Evolutionary conservation across 177 flowering plant genomes (phyloP).

Genomic region (Vitis hybrid): DNA sequence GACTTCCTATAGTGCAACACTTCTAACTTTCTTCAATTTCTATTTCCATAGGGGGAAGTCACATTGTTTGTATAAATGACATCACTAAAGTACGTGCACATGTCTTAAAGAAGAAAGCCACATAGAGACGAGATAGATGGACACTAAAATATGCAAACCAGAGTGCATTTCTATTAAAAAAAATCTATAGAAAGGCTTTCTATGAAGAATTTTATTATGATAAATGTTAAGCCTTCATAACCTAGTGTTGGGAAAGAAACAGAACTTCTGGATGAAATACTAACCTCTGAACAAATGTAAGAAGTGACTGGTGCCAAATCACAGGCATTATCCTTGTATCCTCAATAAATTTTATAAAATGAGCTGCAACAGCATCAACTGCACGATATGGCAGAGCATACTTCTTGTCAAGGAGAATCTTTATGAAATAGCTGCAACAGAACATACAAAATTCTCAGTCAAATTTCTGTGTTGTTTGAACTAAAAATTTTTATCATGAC

Average conservation of each 20-base stretch:
- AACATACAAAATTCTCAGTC: conserved; percentile 3
- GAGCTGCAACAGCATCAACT: conserved; percentile 74
- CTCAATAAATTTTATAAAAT: conserved; percentile 76
- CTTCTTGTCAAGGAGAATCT: conserved; percentile 89
- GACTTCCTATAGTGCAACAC: no score
- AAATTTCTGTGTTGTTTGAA: neutral
- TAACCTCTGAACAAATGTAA: conserved; percentile 90
- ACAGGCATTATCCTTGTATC: conserved; percentile 91
- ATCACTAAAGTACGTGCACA: no score
- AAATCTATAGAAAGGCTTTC: neutral
- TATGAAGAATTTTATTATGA: neutral
- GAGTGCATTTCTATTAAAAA: no score
- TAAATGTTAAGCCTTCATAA: neutral
- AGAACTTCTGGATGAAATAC: neutral
- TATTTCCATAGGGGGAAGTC: no score
- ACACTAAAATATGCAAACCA: no score
- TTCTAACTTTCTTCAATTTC: no score
- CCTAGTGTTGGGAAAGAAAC: neutral
- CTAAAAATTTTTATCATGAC: neutral
- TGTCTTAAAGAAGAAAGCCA: no score
- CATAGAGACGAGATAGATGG: no score
- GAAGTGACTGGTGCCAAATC: conserved; percentile 98
- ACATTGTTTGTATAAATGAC: no score
- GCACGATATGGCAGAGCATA: conserved; percentile 89
- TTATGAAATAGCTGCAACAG: conserved; percentile 82